These are phyloP conservation scores for Nannizziopsis barbatae DNA, from an alignment of 2,329 filamentous ascomycete genomes.

Conservation along the genomic window DNA sequence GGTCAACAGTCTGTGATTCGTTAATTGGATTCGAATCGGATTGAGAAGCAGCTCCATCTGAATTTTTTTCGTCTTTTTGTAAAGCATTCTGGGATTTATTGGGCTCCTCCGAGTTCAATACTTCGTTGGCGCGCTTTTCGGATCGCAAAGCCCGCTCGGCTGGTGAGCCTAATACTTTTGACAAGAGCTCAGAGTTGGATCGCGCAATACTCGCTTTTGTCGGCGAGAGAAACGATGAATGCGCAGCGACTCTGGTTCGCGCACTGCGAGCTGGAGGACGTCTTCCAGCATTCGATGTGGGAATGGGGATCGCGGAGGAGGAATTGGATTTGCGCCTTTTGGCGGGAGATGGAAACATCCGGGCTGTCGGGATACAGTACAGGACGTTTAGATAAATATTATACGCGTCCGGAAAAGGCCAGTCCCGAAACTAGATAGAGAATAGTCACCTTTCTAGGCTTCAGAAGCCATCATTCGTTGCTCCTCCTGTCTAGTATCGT, in stretches of 20 bases:
- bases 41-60: not conserved
- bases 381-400: not conserved
- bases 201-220: conserved; percentile 53
- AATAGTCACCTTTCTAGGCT: not conserved
- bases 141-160: conserved; percentile 25
- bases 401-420: not conserved
- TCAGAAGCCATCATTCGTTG: not conserved
- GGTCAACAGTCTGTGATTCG: not conserved
- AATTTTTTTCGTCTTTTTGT: not conserved
- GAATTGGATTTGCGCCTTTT: conserved; percentile 56
- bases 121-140: conserved; percentile 15
- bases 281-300: conserved; percentile 32
- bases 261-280: conserved; percentile 16
- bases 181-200: conserved; percentile 49
- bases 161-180: conserved; percentile 35
- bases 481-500: not conserved
- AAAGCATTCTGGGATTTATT: not conserved
- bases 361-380: conserved; percentile 8
- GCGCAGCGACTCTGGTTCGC: conserved; percentile 25
- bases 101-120: conserved; percentile 1
- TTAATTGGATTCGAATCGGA: not conserved
- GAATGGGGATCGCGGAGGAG: conserved; percentile 36
- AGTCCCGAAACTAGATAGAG: not conserved
- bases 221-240: conserved; percentile 55
- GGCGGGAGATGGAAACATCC: conserved; percentile 48